Evolutionary conservation across 371 early-diverging fungal species (phyloP).

Genomic region (Actinomortierella ambigua): DNA sequence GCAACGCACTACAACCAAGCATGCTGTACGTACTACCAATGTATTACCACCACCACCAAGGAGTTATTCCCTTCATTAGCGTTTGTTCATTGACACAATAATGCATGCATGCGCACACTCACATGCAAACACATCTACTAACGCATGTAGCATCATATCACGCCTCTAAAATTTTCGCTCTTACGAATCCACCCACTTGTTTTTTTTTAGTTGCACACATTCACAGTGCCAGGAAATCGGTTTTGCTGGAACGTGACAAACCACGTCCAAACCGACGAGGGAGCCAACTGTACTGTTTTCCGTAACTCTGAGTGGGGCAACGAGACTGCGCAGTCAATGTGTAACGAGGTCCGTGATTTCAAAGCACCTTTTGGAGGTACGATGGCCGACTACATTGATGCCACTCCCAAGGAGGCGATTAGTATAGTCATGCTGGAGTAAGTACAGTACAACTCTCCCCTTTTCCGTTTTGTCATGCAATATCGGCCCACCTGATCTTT

Average conservation of each 20-base stretch:
- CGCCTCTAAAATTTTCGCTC: background rate
- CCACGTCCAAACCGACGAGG: constrained; percentile 5
- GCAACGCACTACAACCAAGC: too few relatives aligned
- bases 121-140: too few relatives aligned
- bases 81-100: too few relatives aligned
- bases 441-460: too few relatives aligned
- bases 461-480: too few relatives aligned
- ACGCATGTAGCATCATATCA: too few relatives aligned
- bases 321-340: constrained; percentile 7
- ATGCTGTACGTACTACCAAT: too few relatives aligned
- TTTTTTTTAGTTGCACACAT: constrained; percentile 5
- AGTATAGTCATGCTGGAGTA: constrained; percentile 25
- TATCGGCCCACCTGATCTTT: too few relatives aligned
- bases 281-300: background rate
- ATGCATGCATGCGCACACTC: too few relatives aligned
- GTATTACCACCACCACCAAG: too few relatives aligned
- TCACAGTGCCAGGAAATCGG: constrained; percentile 13
- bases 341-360: constrained; percentile 6
- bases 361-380: constrained; percentile 16
- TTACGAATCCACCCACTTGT: background rate
- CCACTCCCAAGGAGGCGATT: constrained; percentile 15
- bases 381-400: constrained; percentile 20
- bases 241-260: constrained; percentile 16
- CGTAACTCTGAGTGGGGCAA: constrained; percentile 26
- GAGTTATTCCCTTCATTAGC: too few relatives aligned